Evolutionary conservation across 495 filamentous ascomycete genomes (phyloP), one percentile per base, ranked within the genome.

Genomic region (Articulospora tetracladia): DNA sequence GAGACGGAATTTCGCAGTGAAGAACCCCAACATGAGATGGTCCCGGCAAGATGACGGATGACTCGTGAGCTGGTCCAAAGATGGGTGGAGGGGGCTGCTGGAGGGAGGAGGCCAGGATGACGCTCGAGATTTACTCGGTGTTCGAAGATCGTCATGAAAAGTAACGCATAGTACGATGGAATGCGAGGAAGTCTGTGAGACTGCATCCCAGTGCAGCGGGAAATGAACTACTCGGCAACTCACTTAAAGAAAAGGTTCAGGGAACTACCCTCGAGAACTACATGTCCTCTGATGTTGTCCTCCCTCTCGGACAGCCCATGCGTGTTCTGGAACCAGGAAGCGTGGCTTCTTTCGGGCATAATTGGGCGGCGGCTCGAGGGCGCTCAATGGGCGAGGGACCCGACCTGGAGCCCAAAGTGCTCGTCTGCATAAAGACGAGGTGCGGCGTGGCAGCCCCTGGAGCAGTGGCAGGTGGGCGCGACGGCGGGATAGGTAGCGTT

Each of bases 281-380:
- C 23, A 41, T 36, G 50, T 30, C 8, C 41, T 51, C 36, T 13
- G 10, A 24, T 36, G 50, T 50, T 22, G 32, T 56, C 36, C 19
- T 15, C 19, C 30, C 4, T 20, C n/a, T 47, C 32, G 17, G 39
- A 44, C 39, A 44, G n/a, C 8, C 39, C 39, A 44, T 44, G 8
- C 39, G 48, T 51, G 48, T 39, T 48, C 55, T 48, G 32, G 48
- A 55, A 22, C 13, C 11, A 34, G 27, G 39, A n/a, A 26, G 24
- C 34, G 61, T 59, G 55, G 55, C 61, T 55, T 39, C 41, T 25
- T 44, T 63, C 51, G 51, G 61, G 61, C 61, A 63, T 49, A 55
- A 61, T 50, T 36, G 51, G 51, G 51, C 51, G 25, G 22, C 25
- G 22, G 10, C 48, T 26, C 17, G n/a, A 30, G 28, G 27, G 20